Evolutionary conservation across 2,329 filamentous ascomycete species (phyloP), one percentile per base, ranked within the genome.

Genomic region (Coleophoma cylindrospora): DNA sequence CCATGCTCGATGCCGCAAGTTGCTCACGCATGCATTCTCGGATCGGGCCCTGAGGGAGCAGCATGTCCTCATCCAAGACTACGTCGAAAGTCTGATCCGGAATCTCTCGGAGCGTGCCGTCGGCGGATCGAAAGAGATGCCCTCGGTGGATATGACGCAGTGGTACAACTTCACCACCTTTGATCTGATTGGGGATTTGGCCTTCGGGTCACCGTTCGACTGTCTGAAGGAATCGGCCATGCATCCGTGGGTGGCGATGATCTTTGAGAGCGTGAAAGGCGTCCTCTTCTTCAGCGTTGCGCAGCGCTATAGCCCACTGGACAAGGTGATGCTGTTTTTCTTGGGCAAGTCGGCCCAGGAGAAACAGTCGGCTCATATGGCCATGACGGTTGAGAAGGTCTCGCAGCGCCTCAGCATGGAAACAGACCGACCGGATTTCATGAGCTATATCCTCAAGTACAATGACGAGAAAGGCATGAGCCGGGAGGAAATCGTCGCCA

Each of bases 141-240:
- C 21, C n/a, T 27, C 41, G 32, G 41, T 44, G 12, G 49, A 53
- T 40, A 44, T 53, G 10, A 46, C 44, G 12, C 36, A 43, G 19
- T 53, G 51, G 51, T 53, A 48, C 27, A 51, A 68, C 56, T 63
- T 69, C 52, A 61, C 61, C 0, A 69, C 69, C 0, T 71, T 73
- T 53, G 66, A 69, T 43, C 60, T 70, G 17, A 63, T 69, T 43
- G 62, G 63, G 3, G 65, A 69, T 43, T 55, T 70, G 3, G 57
- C 58, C 4, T 68, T 65, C 50, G 66, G 66, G 0, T 60, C 65
- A 33, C 52, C 56, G 1, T 66, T 67, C 50, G 48, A 62, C 37
- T 61, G 61, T 46, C 55, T 67, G 38, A 46, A 66, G 49, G 61
- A 52, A 49, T 61, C 45, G 15, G 63, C 45, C 10, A 60, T 61